These are phyloP conservation scores for Amanita thiersii DNA, from an alignment of 768 basidiomycete species.

Conservation along the genomic window DNA sequence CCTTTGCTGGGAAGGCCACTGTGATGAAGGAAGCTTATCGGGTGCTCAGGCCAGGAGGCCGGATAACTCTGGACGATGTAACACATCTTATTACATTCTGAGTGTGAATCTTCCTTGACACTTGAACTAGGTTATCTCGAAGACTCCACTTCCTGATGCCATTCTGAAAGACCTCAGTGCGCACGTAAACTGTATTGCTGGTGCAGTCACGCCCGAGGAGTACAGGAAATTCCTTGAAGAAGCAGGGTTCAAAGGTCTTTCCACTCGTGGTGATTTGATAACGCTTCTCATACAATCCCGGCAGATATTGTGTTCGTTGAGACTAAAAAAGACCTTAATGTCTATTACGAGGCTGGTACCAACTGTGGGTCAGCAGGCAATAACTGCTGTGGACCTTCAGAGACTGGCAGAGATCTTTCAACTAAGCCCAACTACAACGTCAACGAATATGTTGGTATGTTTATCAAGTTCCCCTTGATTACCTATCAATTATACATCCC, in stretches of 20 bases:
- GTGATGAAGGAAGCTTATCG: slow-evolving; percentile 39
- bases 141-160: slow-evolving; percentile 30
- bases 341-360: slow-evolving; percentile 19
- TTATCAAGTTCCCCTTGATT: background rate
- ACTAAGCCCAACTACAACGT: slow-evolving; percentile 23
- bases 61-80: slow-evolving; percentile 46
- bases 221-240: slow-evolving; percentile 27
- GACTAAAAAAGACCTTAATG: slow-evolving; percentile 31
- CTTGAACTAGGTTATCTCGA: slow-evolving; percentile 35
- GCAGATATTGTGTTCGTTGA: slow-evolving; percentile 33
- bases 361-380: background rate
- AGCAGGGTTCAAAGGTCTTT: slow-evolving; percentile 35
- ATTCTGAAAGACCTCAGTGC: slow-evolving; percentile 31
- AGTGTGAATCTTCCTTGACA: background rate
- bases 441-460: slow-evolving; percentile 38
- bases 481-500: background rate
- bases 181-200: slow-evolving; percentile 38
- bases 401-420: slow-evolving; percentile 4
- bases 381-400: slow-evolving; percentile 12
- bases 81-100: slow-evolving; percentile 8
- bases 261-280: background rate
- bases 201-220: slow-evolving; percentile 31
- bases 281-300: background rate
- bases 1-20: slow-evolving; percentile 28
- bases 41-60: slow-evolving; percentile 48